Evolutionary conservation across 345 rosid genomes (phyloP).

Genomic region (Carallia brachiata): DNA sequence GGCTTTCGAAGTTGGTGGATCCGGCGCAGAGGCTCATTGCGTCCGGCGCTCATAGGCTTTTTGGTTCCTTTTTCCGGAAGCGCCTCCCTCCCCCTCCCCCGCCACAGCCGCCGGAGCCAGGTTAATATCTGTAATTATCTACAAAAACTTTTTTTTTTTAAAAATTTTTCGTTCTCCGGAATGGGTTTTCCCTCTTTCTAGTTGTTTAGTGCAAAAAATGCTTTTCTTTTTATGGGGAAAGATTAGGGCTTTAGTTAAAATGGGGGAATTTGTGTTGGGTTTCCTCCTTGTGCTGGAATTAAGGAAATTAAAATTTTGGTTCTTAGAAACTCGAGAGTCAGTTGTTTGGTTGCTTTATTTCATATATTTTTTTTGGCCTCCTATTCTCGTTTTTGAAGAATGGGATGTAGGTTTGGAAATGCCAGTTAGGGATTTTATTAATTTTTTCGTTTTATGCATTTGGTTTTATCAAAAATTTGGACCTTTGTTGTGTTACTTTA

Average conservation of each 20-base stretch:
- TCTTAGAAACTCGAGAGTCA: too few relatives aligned
- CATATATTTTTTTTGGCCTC: too few relatives aligned
- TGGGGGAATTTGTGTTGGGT: neutral
- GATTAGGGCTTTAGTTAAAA: neutral
- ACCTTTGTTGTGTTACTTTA: neutral
- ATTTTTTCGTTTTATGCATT: neutral
- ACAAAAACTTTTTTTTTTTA: neutral
- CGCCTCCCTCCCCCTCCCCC: constrained; percentile 54
- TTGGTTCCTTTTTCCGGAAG: constrained; percentile 68
- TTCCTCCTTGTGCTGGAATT: too few relatives aligned
- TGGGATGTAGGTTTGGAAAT: too few relatives aligned
- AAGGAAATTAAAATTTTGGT: too few relatives aligned
- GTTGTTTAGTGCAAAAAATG: neutral
- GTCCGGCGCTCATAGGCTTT: constrained; percentile 73
- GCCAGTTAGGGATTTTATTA: too few relatives aligned
- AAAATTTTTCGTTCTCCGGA: neutral
- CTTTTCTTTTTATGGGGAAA: neutral
- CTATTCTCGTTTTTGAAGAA: too few relatives aligned
- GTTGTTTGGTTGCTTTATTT: too few relatives aligned
- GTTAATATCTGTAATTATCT: constrained; percentile 15
- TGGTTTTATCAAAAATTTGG: neutral
- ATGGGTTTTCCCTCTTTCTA: neutral
- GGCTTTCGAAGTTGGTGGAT: constrained; percentile 87
- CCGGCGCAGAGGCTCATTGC: constrained; percentile 82
- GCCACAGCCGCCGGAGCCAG: constrained; percentile 35